Base-by-base conservation (phyloP, 306 rosid genomes). In the Begonia peltatifolia region DNA sequence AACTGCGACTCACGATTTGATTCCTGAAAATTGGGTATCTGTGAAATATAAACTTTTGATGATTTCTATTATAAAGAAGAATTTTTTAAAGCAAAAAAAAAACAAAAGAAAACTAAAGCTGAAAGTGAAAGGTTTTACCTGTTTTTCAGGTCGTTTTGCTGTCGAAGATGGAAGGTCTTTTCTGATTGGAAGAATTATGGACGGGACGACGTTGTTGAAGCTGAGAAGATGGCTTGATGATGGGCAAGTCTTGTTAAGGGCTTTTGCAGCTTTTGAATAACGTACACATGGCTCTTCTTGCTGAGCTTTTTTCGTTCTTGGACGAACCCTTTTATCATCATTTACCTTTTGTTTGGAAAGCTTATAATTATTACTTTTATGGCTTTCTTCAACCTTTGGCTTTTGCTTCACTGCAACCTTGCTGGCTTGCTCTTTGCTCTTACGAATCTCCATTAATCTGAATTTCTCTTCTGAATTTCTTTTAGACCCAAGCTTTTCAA, bases 281-380 rank as follows among this genome's bases (percentile, higher is more conserved):
- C 81, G 66, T 25, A 79, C 81, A 59, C 83, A 90, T 22, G 88
- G 54, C 63, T 83, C 95, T 47, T 86, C 80, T 68, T 83, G 76
- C 76, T 77, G 81, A 15, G 62, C 68, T 56, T 69, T 67, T 63
- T 72, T 88, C 63, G 67, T 77, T 43, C 67, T 18, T n/a, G 80
- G 58, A 59, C 68, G 46, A 64, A 72, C 71, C 65, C 64, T 81
- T 46, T 76, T 87, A 62, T 72, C 56, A 0, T 12, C 68, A 1
- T 14, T 17, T 12, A 49, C 69, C 25, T 56, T 35, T 10, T 53
- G 38, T 30, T 30, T 30, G 8, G 9, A 5, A 30, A 30, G 6
- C 38, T 30, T 30, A 7, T 7, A 20, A 20, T 20, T 58, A 14
- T 47, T 63, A 9, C 72, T 53, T 54, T 74, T 80, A 42, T 66